Evolutionary conservation across 164 flowering plant genomes (phyloP), one percentile per base, ranked within the genome.

Genomic region (Magnolia kwangsiensis): DNA sequence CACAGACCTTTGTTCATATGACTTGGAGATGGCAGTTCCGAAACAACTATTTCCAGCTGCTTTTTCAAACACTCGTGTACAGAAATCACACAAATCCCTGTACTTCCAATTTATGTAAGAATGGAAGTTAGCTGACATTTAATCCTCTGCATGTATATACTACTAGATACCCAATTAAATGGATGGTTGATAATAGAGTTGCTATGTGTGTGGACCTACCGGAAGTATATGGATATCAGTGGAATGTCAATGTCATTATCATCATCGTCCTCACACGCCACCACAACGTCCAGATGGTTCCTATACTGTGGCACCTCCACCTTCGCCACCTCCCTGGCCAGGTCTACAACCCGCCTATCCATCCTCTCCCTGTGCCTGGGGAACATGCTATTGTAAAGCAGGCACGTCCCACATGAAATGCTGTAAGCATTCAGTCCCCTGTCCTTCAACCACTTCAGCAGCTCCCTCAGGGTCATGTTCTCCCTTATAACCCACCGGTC

Each of bases 211-310:
- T 10, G 29, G 18, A 20, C 67, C 51, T 84, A 91, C 55, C 82
- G 78, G 84, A 86, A 93, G 82, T 91, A 92, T 70, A 93, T 80
- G 18, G 98, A 93, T 8, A 93, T 31, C 75, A 81, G 89, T n/a
- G 98, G 98, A 70, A 93, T 90, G 65, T 93, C 98, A 5, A 91
- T 80, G 76, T 93, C 96, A 45, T 90, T 86, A 75, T 86, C 96
- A 3, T 93, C 96, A 0, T 91, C 98, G 76, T 92, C 93, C 82
- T 93, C 98, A 50, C 95, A 93, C 0, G 96, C 98, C 59, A 93
- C 94, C 1, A 90, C 91, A 4, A 93, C 87, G 78, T 93, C 98
- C 20, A 93, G 73, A 78, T 92, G 96, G 20, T 80, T 77, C n/a
- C 96, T 86, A 77, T 91, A 84, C 0, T 86, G 76, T 45, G 92